Conservation (phyloP, 2,329 filamentous ascomycete species). For the Cryoendolithus antarcticus region DNA sequence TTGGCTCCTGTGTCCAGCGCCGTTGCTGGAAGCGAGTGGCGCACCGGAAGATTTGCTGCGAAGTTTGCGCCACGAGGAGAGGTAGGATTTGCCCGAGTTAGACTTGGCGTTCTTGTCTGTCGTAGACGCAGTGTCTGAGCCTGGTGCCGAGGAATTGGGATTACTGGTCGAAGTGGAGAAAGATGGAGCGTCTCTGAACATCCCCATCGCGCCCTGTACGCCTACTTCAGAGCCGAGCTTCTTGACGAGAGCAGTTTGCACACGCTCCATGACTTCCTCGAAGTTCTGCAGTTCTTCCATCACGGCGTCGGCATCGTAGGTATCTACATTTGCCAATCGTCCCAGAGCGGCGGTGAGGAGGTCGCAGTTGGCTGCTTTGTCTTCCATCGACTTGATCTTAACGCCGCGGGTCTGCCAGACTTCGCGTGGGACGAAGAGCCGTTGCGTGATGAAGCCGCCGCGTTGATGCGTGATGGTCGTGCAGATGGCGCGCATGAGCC, state of each 20-base stretch:
- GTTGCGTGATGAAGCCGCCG: constrained; percentile 82
- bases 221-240: constrained; percentile 92
- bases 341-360: constrained; percentile 71
- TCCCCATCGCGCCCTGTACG: constrained; percentile 55
- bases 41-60: constrained; percentile 72
- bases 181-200: constrained; percentile 58
- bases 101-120: constrained; percentile 29
- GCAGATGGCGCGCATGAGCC: constrained; percentile 90
- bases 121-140: constrained; percentile 22
- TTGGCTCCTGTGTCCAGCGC: background rate
- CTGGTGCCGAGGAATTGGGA: constrained; percentile 14
- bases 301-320: constrained; percentile 79
- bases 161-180: constrained; percentile 14
- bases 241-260: constrained; percentile 62
- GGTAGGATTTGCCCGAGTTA: constrained; percentile 62
- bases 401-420: constrained; percentile 91
- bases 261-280: constrained; percentile 74
- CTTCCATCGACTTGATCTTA: constrained; percentile 80
- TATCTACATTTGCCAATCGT: constrained; percentile 66
- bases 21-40: constrained; percentile 20
- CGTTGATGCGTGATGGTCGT: constrained; percentile 84
- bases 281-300: constrained; percentile 88
- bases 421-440: constrained; percentile 82
- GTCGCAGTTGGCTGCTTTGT: constrained; percentile 89
- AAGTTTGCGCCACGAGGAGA: constrained; percentile 81